phyloP scores from a whole-genome alignment of 345 rosid species.

The Angophora floribunda region DNA sequence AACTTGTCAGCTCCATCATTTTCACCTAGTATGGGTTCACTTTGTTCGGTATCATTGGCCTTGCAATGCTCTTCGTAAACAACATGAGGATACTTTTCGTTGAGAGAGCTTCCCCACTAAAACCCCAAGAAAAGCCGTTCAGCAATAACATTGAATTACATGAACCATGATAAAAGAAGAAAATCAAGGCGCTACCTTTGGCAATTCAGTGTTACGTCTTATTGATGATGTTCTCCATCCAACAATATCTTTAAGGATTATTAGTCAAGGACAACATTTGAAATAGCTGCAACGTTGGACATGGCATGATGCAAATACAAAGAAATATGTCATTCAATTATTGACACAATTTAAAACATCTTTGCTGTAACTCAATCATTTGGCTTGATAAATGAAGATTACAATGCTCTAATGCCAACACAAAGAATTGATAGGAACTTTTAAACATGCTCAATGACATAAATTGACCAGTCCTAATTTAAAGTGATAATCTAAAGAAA shows the following conservation, averaged over 20 bases:
- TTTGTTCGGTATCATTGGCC: conserved; percentile 36
- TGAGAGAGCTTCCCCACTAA: conserved; percentile 63
- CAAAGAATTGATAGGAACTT: background rate
- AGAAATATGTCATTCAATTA: background rate
- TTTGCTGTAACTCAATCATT: background rate
- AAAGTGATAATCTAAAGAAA: background rate
- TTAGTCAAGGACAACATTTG: conserved; percentile 25
- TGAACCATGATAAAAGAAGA: background rate
- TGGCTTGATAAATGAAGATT: background rate
- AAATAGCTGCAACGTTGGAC: background rate
- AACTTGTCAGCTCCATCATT: conserved; percentile 38
- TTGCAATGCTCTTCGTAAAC: conserved; percentile 87
- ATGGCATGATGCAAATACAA: background rate
- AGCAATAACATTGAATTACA: background rate
- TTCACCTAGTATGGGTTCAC: conserved; percentile 25
- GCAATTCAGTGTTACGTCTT: conserved; percentile 70
- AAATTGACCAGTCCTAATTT: background rate
- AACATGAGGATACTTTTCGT: conserved; percentile 83
- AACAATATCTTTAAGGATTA: conserved; percentile 54
- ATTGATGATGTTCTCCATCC: conserved; percentile 99
- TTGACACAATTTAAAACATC: background rate
- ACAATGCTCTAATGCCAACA: background rate
- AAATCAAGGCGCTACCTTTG: conserved; percentile 39
- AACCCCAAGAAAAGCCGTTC: background rate
- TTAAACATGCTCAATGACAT: background rate